A percentile compares a stretch with the other conserved stretches of the same genome.
These are phyloP conservation scores for Macrolepiota albuminosa DNA, from an alignment of 768 basidiomycete species.

Conservation along the genomic window DNA sequence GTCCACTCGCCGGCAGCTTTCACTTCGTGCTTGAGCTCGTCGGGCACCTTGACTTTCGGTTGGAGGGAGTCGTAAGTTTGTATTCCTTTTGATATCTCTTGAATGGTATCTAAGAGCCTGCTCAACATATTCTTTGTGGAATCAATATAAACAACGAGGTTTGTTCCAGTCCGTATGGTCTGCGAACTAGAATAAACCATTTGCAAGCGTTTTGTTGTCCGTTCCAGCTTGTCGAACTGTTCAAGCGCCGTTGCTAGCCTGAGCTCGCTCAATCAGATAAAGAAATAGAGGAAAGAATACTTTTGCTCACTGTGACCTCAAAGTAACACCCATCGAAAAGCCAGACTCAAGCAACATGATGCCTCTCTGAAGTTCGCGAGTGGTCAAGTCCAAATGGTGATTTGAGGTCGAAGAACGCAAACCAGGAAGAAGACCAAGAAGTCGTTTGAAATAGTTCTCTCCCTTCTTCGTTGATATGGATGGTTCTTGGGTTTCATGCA, in stretches of 20 bases:
- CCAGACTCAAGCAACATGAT: slow-evolving; percentile 75
- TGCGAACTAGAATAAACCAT: slow-evolving; percentile 16
- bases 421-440: slow-evolving; percentile 60
- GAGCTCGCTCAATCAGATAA: slow-evolving; percentile 2
- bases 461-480: slow-evolving; percentile 31
- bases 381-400: slow-evolving; percentile 80
- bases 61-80: slow-evolving; percentile 27
- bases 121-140: slow-evolving; percentile 23
- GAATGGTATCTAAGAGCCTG: slow-evolving; percentile 29
- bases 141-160: slow-evolving; percentile 13
- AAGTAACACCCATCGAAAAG: slow-evolving; percentile 60
- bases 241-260: slow-evolving; percentile 27
- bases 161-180: slow-evolving; percentile 7
- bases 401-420: slow-evolving; percentile 55
- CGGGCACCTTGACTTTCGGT: slow-evolving; percentile 17
- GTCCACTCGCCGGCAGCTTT: slow-evolving; percentile 20
- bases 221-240: slow-evolving; percentile 20
- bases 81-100: slow-evolving; percentile 33
- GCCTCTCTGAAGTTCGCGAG: slow-evolving; percentile 83
- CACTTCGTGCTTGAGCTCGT: slow-evolving; percentile 24
- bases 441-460: slow-evolving; percentile 61
- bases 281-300: background rate
- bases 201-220: slow-evolving; percentile 21
- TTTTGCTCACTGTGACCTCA: slow-evolving; percentile 56
- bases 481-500: slow-evolving; percentile 20